phyloP scores from a whole-genome alignment of 1,284 basidiomycete genomes.

The Pulchroboletus neoregius region DNA sequence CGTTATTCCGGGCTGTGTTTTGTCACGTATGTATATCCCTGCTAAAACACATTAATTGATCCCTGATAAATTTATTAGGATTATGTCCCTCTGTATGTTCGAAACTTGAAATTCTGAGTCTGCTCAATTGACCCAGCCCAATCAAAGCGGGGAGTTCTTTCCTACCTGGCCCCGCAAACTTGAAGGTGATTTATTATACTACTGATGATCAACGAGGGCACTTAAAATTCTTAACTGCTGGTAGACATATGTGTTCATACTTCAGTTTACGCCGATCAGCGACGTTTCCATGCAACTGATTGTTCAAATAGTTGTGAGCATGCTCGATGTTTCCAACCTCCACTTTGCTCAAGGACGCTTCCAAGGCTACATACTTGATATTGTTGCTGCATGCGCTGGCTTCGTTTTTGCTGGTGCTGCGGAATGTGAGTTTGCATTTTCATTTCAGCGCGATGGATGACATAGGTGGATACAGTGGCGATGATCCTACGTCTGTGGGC shows the following conservation, averaged over 20 bases:
- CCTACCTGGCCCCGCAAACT: neutral
- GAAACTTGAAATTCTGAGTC: neutral
- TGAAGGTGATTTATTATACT: neutral
- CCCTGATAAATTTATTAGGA: neutral
- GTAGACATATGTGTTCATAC: neutral
- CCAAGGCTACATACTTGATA: neutral
- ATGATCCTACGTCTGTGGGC: slow-evolving; percentile 6
- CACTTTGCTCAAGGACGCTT: neutral
- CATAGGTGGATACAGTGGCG: neutral
- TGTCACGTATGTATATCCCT: neutral
- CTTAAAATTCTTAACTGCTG: neutral
- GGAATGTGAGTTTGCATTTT: neutral
- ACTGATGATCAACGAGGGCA: neutral
- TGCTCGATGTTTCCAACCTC: neutral
- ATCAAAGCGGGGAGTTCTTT: neutral
- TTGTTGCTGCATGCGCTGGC: neutral
- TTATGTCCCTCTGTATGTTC: neutral
- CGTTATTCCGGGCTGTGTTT: neutral
- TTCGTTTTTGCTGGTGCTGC: neutral
- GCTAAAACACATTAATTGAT: neutral
- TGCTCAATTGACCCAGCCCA: neutral
- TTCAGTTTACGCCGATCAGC: neutral
- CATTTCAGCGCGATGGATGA: neutral
- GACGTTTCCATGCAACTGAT: neutral
- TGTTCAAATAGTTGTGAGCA: neutral